Base-by-base conservation (phyloP, 768 basidiomycete genomes). In the Coprinopsis marcescibilis region DNA sequence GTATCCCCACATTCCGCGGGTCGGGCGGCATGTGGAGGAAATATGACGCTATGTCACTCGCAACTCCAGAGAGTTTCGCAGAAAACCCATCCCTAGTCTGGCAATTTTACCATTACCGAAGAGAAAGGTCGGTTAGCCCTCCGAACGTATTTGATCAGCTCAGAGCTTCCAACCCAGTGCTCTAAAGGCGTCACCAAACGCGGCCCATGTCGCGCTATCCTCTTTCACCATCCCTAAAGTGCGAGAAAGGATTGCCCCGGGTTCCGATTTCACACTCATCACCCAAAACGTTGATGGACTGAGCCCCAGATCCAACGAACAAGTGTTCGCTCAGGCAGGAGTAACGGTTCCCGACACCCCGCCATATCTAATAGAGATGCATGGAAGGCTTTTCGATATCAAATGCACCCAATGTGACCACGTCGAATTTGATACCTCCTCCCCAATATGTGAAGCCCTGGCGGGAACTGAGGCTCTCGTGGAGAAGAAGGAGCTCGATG, bases 61-160 rank as follows among this genome's bases (percentile, higher is more conserved):
- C 78, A 3, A 77, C 76, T 11, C 79, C 76, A 0, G 64, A 75
- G 51, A 75, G 70, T 1, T 83, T 81, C 58, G 37, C 50, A 1
- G 51, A 62, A 17, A 65, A 76, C 44, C 80, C 77, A 0, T 71
- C 70, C 13, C 60, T 69, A 2, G 72, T 77, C 2, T 81, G 80
- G 81, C 77, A 83, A 52, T 83, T 83, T 55, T 83, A 81, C 52
- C 81, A 83, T 52, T 75, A 77, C 47, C 65, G 81, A n/a, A 65
- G 80, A 45, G 70, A 73, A 61, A 66, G 56, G 41, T 43, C 26
- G 26, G 78, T 77, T 52, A 23, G 64, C 63, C 29, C 43, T 21
- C 17, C 29, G 19, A 20, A 17, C 14, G 27, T 38, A 44, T 32
- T 26, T 21, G 11, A 41, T 25, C 26, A 29, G 13, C 42, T 10